phyloP scores from a whole-genome alignment of 768 basidiomycete genomes.

The Hericium coralloides region DNA sequence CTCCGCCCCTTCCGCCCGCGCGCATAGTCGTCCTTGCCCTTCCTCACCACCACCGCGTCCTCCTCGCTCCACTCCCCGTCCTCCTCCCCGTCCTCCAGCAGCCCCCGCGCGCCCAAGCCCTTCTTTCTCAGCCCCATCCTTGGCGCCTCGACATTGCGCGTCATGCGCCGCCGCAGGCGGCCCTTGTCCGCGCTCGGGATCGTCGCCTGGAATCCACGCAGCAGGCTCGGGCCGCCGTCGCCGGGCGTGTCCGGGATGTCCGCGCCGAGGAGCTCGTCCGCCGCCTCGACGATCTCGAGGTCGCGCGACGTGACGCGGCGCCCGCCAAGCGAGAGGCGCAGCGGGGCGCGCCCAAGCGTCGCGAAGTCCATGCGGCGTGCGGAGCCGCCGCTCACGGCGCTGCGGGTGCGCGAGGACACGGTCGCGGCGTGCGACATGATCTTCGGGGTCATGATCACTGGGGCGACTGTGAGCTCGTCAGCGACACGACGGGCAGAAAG shows the following conservation, averaged over 20 bases:
- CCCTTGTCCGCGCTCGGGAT: conserved; percentile 83
- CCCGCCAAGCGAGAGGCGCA: conserved; percentile 54
- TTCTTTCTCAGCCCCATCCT: conserved; percentile 71
- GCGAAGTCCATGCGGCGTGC: conserved; percentile 57
- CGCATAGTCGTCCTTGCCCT: conserved; percentile 21
- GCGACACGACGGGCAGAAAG: conserved; percentile 5
- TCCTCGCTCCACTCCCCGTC: conserved; percentile 64
- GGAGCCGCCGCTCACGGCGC: conserved; percentile 22
- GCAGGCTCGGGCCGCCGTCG: conserved; percentile 58
- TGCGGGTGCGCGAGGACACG: conserved; percentile 43
- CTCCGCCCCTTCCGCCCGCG: conserved; percentile 31
- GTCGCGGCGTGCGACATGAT: conserved; percentile 68
- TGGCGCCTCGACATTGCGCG: conserved; percentile 71
- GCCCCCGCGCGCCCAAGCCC: conserved; percentile 69
- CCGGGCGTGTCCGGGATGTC: conserved; percentile 71
- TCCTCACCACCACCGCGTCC: conserved; percentile 56
- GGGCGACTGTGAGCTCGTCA: conserved; percentile 48
- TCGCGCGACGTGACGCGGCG: conserved; percentile 75
- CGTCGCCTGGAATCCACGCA: conserved; percentile 91
- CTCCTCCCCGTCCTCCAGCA: conserved; percentile 48
- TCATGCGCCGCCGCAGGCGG: conserved; percentile 65
- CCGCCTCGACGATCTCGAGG: conserved; percentile 75
- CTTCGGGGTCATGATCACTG: conserved; percentile 83
- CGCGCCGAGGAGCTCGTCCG: conserved; percentile 61
- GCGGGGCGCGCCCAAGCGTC: conserved; percentile 70